phyloP scores from a whole-genome alignment of 2,329 filamentous ascomycete species.

The Pseudogymnoascus sp. region DNA sequence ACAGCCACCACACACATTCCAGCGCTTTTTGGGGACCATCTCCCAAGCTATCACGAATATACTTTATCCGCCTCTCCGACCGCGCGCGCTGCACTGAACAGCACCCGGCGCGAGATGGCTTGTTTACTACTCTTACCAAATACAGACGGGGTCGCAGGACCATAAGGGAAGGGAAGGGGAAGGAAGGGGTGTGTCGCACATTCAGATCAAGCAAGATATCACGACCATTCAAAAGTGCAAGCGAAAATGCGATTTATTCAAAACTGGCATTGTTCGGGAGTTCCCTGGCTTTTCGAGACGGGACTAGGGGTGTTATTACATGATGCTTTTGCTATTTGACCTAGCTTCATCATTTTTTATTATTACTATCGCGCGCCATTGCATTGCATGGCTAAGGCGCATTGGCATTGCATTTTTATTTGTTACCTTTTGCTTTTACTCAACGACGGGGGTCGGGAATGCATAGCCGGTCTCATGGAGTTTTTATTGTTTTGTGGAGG shows the following conservation, averaged over 20 bases:
- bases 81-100: neutral
- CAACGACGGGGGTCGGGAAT: neutral
- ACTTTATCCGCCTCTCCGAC: neutral
- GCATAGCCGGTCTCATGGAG: neutral
- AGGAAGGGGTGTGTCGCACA: neutral
- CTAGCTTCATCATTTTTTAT: neutral
- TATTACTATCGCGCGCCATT: neutral
- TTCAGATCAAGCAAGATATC: neutral
- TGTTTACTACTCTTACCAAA: neutral
- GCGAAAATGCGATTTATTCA: neutral
- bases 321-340: neutral
- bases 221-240: neutral
- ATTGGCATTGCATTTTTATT: neutral
- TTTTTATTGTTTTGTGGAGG: neutral
- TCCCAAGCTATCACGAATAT: neutral
- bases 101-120: neutral
- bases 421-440: neutral
- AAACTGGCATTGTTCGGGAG: neutral
- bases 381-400: neutral
- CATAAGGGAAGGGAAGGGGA: neutral
- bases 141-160: neutral
- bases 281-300: constrained; percentile 1
- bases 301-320: neutral
- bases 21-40: neutral
- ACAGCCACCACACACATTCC: neutral